Evolutionary conservation across 257 asterid species (phyloP).

Genomic region (Phtheirospermum japonicum): DNA sequence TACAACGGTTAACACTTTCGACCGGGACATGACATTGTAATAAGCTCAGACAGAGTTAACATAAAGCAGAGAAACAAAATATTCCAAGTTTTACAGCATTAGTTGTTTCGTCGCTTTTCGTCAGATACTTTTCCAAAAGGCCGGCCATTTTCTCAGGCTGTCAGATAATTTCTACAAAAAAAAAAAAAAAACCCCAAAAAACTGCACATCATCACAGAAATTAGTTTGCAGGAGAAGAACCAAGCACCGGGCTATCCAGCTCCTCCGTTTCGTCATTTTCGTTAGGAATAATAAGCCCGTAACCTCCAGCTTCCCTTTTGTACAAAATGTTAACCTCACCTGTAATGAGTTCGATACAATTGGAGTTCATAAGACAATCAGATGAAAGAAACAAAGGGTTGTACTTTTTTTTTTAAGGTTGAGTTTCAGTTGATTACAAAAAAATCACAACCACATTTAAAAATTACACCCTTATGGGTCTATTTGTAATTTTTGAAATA

Average conservation of each 20-base stretch:
- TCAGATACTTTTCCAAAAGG: not conserved
- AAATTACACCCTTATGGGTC: no score
- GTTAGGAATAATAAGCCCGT: slow-evolving; percentile 67
- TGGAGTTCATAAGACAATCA: no score
- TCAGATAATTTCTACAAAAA: not conserved
- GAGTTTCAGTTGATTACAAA: no score
- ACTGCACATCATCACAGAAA: not conserved
- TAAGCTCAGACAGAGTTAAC: not conserved
- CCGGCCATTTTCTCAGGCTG: not conserved
- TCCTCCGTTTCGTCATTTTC: slow-evolving; percentile 44
- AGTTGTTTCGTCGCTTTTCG: not conserved
- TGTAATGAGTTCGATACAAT: slow-evolving; percentile 24
- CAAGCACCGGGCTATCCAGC: slow-evolving; percentile 38
- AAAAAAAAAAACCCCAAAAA: not conserved
- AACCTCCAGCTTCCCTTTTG: slow-evolving; percentile 68
- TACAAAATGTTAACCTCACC: slow-evolving; percentile 71
- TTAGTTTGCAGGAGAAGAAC: slow-evolving; percentile 23
- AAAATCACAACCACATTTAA: no score
- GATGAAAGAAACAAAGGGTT: no score
- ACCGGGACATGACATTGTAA: not conserved
- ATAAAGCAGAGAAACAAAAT: not conserved
- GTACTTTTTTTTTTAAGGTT: no score
- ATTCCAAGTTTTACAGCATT: not conserved
- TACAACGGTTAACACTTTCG: not conserved
- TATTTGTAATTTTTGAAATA: no score